Percentiles rank a stretch among this genome's conserved stretches.
phyloP scores from a whole-genome alignment of 1,284 basidiomycete genomes.

The Violaceomyces palustris region DNA sequence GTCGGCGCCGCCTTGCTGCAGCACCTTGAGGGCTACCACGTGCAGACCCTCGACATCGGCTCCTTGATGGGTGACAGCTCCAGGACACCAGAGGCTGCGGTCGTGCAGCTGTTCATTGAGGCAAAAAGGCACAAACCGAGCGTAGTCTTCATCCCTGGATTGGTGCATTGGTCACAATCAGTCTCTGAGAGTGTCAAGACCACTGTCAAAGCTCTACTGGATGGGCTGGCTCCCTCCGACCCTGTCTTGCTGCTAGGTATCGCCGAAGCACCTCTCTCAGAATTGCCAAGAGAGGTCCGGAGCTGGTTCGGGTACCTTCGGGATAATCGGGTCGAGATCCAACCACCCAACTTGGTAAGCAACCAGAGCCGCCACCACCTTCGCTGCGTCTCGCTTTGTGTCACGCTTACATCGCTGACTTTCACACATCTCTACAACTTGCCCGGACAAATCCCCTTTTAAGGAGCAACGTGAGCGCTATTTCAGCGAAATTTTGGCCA shows the following conservation, averaged over 20 bases:
- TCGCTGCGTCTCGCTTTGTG: no score
- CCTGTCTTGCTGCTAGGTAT: constrained; percentile 85
- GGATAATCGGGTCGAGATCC: constrained; percentile 69
- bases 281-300: constrained; percentile 76
- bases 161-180: constrained; percentile 78
- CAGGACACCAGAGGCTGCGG: constrained; percentile 79
- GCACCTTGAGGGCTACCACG: constrained; percentile 89
- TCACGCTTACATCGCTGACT: not conserved
- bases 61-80: constrained; percentile 83
- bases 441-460: no score
- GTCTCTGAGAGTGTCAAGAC: constrained; percentile 77
- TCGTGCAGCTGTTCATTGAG: constrained; percentile 94
- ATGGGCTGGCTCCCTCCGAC: constrained; percentile 81
- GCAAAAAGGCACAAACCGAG: constrained; percentile 96
- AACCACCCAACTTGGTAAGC: constrained; percentile 20
- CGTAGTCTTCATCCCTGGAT: constrained; percentile 86
- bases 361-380: no score
- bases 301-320: constrained; percentile 81
- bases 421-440: constrained; percentile 72
- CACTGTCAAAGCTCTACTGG: constrained; percentile 83
- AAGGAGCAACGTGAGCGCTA: constrained; percentile 67
- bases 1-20: constrained; percentile 86
- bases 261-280: constrained; percentile 68
- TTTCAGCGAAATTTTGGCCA: constrained; percentile 61
- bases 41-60: constrained; percentile 88